Evolutionary conservation across 352 stramenopile genomes (phyloP), one percentile per base, ranked within the genome.

Genomic region (Globisporangium barbulae): DNA sequence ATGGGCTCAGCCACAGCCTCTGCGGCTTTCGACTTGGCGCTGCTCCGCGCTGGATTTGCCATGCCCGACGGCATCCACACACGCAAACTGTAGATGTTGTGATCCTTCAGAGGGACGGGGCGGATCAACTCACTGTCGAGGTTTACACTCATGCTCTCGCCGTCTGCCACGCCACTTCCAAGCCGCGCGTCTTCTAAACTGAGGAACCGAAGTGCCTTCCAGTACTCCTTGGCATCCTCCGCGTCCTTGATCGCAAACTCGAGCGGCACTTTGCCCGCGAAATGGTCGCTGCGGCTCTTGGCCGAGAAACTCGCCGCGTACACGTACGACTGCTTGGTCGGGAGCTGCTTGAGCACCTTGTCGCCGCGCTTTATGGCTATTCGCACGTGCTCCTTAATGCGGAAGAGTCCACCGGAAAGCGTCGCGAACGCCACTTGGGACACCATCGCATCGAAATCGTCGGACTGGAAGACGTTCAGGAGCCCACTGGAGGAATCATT

Each of bases 401-500:
- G 67, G 48, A 93, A 88, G 10, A 91, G 49, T 6, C 84, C 84
- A 25, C 84, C 84, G 0, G 84, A 89, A 17, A 93, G 65, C 1
- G 84, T 91, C 13, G 82, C 80, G 61, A 87, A 90, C 10, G 84
- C 84, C 7, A 93, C 81, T 47, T 87, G 79, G 5, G 84, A 93
- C 59, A 93, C 83, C 42, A 87, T 78, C 19, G 80, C 76, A 61
- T 93, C 84, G 52, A 93, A 90, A 50, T 91, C 81, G 42, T 85
- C 74, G 0, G 82, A 83, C 22, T 75, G 78, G 31, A 91, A 81
- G 10, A 77, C 72, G 44, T 79, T 76, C 19, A 93, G 63, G 5
- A 93, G 66, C 19, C 82, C 69, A 9, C 69, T 65, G 0, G 81
- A 90, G n/a, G 78, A 75, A 44, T 89, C 78, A 31, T 69, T 76